These are phyloP conservation scores for Erysimum cheiri DNA, from an alignment of 441 rosid species.

Conservation along the genomic window DNA sequence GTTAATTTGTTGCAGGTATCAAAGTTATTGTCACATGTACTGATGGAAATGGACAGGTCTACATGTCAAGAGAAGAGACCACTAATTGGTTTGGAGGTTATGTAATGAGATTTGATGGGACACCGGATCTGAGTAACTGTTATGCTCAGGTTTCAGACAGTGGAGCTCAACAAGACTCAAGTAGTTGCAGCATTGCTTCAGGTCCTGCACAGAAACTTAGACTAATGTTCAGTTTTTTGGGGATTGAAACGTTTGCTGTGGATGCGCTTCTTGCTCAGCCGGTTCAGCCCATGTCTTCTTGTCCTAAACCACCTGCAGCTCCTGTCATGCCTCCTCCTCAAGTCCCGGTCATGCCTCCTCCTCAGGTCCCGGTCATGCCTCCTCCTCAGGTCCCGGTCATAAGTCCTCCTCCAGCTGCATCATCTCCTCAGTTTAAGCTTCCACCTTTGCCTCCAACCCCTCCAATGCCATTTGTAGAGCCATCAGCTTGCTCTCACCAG, in stretches of 20 bases:
- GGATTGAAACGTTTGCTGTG: constrained; percentile 56
- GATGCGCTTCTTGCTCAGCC: constrained; percentile 83
- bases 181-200: constrained; percentile 59
- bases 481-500: constrained; percentile 84
- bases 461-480: constrained; percentile 57
- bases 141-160: constrained; percentile 64
- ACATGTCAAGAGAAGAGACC: constrained; percentile 70
- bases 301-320: constrained; percentile 55
- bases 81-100: constrained; percentile 77
- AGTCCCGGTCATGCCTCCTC: constrained; percentile 38
- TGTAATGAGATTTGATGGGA: constrained; percentile 72
- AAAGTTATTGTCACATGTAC: constrained; percentile 64
- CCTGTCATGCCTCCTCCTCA: constrained; percentile 38
- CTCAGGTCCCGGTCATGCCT: constrained; percentile 19
- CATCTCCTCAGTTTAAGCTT: constrained; percentile 50
- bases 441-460: constrained; percentile 57
- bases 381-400: constrained; percentile 28
- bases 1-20: constrained; percentile 52
- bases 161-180: constrained; percentile 49
- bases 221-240: constrained; percentile 63
- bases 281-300: constrained; percentile 65
- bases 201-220: constrained; percentile 68
- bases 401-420: constrained; percentile 53
- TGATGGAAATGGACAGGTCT: constrained; percentile 60
- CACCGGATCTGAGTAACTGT: constrained; percentile 79